Percentiles rank a stretch among this genome's conserved stretches.
Evolutionary conservation across 257 asterid genomes (phyloP).

Genomic region (Asclepias syriaca): DNA sequence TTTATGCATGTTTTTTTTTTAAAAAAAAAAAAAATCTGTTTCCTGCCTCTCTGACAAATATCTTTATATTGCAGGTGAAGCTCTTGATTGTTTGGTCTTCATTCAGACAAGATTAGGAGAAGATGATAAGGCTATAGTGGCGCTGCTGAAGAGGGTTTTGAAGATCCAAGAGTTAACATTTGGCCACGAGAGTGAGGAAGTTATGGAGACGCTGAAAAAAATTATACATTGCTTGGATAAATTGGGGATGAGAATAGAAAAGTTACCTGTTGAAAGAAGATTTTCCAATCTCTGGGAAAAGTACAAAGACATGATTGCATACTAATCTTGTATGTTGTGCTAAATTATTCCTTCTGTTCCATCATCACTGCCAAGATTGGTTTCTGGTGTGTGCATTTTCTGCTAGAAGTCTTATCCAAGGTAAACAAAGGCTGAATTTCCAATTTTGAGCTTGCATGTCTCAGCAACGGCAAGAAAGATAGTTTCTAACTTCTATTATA

Average conservation of each 20-base stretch:
- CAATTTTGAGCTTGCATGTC: neutral
- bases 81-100: slow-evolving; percentile 90
- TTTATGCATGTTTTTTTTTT: neutral
- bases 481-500: neutral
- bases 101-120: slow-evolving; percentile 57
- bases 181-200: slow-evolving; percentile 70
- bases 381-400: neutral
- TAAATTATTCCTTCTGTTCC: neutral
- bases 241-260: slow-evolving; percentile 63
- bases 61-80: slow-evolving; percentile 61
- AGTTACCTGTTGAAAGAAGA: slow-evolving; percentile 62
- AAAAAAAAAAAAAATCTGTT: neutral
- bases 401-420: slow-evolving; percentile 3
- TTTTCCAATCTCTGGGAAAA: slow-evolving; percentile 52
- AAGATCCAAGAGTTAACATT: slow-evolving; percentile 72
- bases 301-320: slow-evolving; percentile 39
- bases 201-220: slow-evolving; percentile 69
- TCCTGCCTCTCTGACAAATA: slow-evolving; percentile 3
- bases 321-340: slow-evolving; percentile 13
- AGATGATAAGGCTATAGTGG: slow-evolving; percentile 51
- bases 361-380: neutral
- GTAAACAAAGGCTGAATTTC: neutral
- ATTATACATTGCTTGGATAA: slow-evolving; percentile 58
- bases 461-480: neutral
- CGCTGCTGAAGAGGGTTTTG: slow-evolving; percentile 66